Percentiles rank a stretch among this genome's conserved stretches.
These are phyloP conservation scores for Ogataea hybrid DNA, from an alignment of 1,139 yeast genomes.

Conservation along the genomic window DNA sequence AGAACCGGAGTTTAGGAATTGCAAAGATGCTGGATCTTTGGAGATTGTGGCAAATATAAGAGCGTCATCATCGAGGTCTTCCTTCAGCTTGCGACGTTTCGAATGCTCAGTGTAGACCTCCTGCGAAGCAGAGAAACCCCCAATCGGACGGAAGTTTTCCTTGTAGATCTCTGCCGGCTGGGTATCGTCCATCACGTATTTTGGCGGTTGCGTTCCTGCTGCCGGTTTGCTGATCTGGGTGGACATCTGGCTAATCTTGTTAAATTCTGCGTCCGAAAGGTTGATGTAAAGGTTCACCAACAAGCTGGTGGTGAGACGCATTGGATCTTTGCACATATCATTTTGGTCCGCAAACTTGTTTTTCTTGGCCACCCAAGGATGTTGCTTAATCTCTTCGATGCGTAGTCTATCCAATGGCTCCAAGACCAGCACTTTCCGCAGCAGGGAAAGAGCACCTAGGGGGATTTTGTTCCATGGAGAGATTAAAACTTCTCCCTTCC, in stretches of 20 bases:
- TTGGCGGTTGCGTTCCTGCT: slow-evolving; percentile 36
- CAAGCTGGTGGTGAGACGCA: slow-evolving; percentile 40
- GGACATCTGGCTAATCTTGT: slow-evolving; percentile 29
- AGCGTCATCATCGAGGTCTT: slow-evolving; percentile 31
- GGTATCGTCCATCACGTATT: slow-evolving; percentile 36
- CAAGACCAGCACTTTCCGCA: slow-evolving; percentile 49
- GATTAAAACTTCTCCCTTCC: slow-evolving; percentile 42
- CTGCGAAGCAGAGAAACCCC: slow-evolving; percentile 37
- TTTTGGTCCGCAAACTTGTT: slow-evolving; percentile 40
- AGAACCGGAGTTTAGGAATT: slow-evolving; percentile 35
- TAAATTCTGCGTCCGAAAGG: slow-evolving; percentile 42
- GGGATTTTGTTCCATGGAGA: slow-evolving; percentile 53
- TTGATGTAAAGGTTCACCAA: slow-evolving; percentile 47
- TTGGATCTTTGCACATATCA: slow-evolving; percentile 51
- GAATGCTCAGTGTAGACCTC: slow-evolving; percentile 32
- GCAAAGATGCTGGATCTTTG: slow-evolving; percentile 50
- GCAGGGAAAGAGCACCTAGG: slow-evolving; percentile 44
- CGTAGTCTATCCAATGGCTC: slow-evolving; percentile 42
- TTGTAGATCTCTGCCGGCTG: slow-evolving; percentile 18
- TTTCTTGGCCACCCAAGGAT: slow-evolving; percentile 49
- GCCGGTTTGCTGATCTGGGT: slow-evolving; percentile 22
- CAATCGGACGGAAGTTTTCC: slow-evolving; percentile 29
- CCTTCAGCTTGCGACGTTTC: slow-evolving; percentile 28
- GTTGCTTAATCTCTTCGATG: slow-evolving; percentile 40
- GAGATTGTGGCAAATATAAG: slow-evolving; percentile 38